These are phyloP conservation scores for Ogataea trehalophila DNA, from an alignment of 805 yeast species.

Conservation along the genomic window DNA sequence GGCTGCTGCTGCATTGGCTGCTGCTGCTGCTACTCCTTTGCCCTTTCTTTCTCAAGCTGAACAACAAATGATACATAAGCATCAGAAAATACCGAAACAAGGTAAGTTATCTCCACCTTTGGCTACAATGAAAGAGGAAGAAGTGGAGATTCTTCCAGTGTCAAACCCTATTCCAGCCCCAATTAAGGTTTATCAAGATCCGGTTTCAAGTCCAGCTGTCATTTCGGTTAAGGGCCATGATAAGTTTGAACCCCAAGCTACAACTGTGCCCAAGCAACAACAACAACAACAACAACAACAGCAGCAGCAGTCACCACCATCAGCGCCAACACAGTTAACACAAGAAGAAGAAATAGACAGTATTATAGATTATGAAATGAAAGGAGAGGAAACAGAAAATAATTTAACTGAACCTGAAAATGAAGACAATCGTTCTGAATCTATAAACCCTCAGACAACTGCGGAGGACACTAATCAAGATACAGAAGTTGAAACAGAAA, in stretches of 20 bases:
- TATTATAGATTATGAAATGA: neutral
- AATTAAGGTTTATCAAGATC: neutral
- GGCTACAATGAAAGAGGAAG: neutral
- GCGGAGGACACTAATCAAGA: neutral
- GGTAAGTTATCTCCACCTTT: neutral
- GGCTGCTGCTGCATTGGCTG: conserved; percentile 81
- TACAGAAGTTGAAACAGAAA: conserved; percentile 2
- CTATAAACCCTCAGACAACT: too few species aligned
- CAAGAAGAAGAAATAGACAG: neutral
- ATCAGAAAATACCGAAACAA: neutral
- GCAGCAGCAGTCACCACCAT: neutral
- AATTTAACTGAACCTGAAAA: neutral
- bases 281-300: neutral
- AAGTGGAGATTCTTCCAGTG: neutral
- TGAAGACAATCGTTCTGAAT: neutral
- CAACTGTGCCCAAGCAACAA: neutral
- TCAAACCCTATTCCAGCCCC: neutral
- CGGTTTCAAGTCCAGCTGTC: too few species aligned
- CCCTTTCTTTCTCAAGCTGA: conserved; percentile 35
- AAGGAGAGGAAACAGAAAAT: neutral
- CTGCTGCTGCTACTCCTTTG: conserved; percentile 73
- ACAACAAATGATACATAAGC: conserved; percentile 1
- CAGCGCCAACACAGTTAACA: too few species aligned
- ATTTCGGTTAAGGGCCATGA: neutral
- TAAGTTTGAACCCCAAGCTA: conserved; percentile 8